phyloP scores from a whole-genome alignment of 108 stramenopile genomes.

The Conticribra guillardii region DNA sequence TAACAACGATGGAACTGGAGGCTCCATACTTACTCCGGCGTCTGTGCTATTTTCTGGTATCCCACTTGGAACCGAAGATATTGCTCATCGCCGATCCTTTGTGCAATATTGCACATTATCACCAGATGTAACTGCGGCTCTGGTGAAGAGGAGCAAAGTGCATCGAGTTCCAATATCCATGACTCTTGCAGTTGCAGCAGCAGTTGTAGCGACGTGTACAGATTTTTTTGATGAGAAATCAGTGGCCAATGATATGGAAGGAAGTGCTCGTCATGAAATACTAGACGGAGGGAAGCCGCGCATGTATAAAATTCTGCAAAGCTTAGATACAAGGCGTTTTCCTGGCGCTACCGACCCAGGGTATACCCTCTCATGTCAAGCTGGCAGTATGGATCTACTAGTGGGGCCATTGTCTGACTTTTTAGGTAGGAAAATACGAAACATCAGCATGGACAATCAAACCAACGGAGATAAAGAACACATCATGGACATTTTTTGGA shows the following conservation, averaged over 20 bases:
- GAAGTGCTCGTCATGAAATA: no score
- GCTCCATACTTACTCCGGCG: slow-evolving; percentile 1
- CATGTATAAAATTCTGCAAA: slow-evolving; percentile 24
- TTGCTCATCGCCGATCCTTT: background rate
- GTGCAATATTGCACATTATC: slow-evolving; percentile 14
- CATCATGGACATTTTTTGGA: slow-evolving; percentile 9
- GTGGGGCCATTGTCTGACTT: slow-evolving; percentile 10
- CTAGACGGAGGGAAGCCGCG: background rate
- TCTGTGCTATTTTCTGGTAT: slow-evolving; percentile 6
- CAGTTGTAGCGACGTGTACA: background rate
- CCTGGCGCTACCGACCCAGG: slow-evolving; percentile 7
- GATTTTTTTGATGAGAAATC: background rate
- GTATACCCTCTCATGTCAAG: slow-evolving; percentile 14
- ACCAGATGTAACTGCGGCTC: background rate
- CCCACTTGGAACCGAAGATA: background rate
- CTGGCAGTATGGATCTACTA: slow-evolving; percentile 15
- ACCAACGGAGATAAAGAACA: background rate
- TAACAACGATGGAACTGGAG: slow-evolving; percentile 5
- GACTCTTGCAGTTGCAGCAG: slow-evolving; percentile 19
- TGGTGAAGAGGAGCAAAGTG: slow-evolving; percentile 14
- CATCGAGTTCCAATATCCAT: slow-evolving; percentile 15
- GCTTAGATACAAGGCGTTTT: slow-evolving; percentile 23
- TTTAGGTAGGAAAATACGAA: slow-evolving; percentile 3
- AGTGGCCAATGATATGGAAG: background rate
- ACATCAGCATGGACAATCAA: background rate